Percentiles rank a stretch among this genome's conserved stretches.
Conservation (phyloP, 371 early-diverging fungal genomes). For the Mortierella polycephala region DNA sequence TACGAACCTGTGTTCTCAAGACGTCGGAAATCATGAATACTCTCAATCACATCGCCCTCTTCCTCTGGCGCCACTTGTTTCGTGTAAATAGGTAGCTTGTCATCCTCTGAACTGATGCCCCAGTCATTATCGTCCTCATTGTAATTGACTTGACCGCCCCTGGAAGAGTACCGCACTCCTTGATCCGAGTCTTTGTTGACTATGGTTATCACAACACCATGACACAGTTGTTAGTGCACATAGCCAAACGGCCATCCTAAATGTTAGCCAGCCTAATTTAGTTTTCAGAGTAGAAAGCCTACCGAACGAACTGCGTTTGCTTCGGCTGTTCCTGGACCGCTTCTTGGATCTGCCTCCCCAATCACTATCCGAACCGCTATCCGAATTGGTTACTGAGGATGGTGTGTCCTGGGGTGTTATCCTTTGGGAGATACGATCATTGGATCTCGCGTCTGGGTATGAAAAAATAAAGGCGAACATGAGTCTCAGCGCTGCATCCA, state of each 20-base stretch:
- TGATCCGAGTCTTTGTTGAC: slow-evolving; percentile 38
- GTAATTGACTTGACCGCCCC: slow-evolving; percentile 53
- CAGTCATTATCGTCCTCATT: slow-evolving; percentile 55
- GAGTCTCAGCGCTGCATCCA: neutral
- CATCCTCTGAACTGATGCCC: slow-evolving; percentile 52
- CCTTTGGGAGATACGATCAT: slow-evolving; percentile 27
- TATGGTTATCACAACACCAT: neutral
- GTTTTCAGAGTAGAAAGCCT: neutral
- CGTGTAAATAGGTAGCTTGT: slow-evolving; percentile 41
- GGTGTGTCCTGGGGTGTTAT: slow-evolving; percentile 39
- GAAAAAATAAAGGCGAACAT: neutral
- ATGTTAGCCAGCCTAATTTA: neutral
- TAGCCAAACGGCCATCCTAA: neutral
- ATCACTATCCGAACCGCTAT: slow-evolving; percentile 51
- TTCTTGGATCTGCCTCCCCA: slow-evolving; percentile 40
- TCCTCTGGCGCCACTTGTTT: slow-evolving; percentile 55
- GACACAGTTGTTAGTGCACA: neutral
- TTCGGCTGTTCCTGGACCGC: slow-evolving; percentile 18
- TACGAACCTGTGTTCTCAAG: slow-evolving; percentile 21
- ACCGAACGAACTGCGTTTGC: slow-evolving; percentile 22
- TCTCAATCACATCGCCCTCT: slow-evolving; percentile 74
- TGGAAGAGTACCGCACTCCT: slow-evolving; percentile 45
- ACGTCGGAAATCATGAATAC: slow-evolving; percentile 67
- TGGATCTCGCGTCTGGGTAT: slow-evolving; percentile 25
- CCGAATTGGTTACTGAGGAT: slow-evolving; percentile 43